These are phyloP conservation scores for Fusarium marasasianum DNA, from an alignment of 2,329 filamentous ascomycete genomes.

Conservation along the genomic window DNA sequence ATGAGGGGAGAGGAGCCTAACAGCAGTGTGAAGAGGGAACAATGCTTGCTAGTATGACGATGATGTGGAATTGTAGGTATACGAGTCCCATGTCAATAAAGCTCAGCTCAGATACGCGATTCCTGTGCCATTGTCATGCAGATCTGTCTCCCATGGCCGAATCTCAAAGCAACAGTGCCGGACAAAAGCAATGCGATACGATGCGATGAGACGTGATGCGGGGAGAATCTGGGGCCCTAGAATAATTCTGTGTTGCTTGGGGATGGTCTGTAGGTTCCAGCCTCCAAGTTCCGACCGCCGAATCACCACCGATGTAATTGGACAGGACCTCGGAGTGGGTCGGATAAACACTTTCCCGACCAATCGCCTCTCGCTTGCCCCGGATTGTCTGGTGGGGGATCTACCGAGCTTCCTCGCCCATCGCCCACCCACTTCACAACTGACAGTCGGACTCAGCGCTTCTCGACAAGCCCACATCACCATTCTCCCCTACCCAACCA, in stretches of 20 bases:
- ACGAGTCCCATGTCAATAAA: constrained; percentile 38
- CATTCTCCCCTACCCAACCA: not conserved
- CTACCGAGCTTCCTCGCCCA: constrained; percentile 6
- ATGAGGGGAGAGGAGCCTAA: not conserved
- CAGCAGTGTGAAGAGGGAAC: not conserved
- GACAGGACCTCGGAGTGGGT: constrained; percentile 1
- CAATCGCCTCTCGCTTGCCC: constrained; percentile 18
- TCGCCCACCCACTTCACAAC: constrained; percentile 6
- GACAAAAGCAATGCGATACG: constrained; percentile 3
- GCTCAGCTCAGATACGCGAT: constrained; percentile 19
- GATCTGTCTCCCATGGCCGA: constrained; percentile 13
- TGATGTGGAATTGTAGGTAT: not conserved
- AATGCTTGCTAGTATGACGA: constrained; percentile 29
- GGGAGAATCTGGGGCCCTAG: constrained; percentile 42
- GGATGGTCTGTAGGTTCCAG: constrained; percentile 26
- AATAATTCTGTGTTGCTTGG: constrained; percentile 32
- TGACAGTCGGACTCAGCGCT: constrained; percentile 10
- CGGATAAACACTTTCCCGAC: constrained; percentile 41
- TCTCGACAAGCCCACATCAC: constrained; percentile 5
- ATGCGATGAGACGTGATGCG: constrained; percentile 11
- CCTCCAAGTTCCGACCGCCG: constrained; percentile 13
- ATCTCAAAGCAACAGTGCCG: not conserved
- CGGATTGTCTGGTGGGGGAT: constrained; percentile 32
- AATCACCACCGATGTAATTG: constrained; percentile 31
- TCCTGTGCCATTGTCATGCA: constrained; percentile 26